Evolutionary conservation across 768 basidiomycete species (phyloP).

Genomic region (Lactifluus volemus): DNA sequence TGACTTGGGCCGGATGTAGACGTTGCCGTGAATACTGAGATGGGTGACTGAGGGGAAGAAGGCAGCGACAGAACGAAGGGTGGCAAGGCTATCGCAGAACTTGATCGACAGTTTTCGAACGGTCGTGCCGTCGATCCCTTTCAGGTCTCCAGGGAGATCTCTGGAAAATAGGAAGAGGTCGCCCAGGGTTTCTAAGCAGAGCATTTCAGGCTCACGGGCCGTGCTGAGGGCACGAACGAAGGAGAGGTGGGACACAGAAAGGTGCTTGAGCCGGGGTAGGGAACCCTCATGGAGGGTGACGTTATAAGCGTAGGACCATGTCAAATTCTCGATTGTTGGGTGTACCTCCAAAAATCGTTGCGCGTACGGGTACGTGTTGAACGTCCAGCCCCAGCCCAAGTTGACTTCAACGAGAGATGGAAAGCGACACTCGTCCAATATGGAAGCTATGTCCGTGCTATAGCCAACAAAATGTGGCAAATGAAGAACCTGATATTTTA

Average conservation of each 20-base stretch:
- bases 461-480: constrained; percentile 16
- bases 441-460: constrained; percentile 2
- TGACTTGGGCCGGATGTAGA: constrained; percentile 8
- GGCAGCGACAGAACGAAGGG: constrained; percentile 13
- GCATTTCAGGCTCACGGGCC: constrained; percentile 5
- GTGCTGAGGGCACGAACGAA: constrained; percentile 14
- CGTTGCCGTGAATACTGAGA: constrained; percentile 13
- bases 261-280: constrained; percentile 10
- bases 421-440: constrained; percentile 12
- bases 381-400: constrained; percentile 16
- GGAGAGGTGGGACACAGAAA: constrained; percentile 14
- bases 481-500: constrained; percentile 6
- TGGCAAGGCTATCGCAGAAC: constrained; percentile 15
- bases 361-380: constrained; percentile 12
- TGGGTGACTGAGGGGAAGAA: constrained; percentile 15
- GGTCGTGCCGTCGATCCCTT: constrained; percentile 6
- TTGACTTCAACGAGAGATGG: constrained; percentile 11
- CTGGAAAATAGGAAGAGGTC: constrained; percentile 17
- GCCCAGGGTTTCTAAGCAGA: constrained; percentile 11
- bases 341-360: constrained; percentile 15
- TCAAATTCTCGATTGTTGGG: constrained; percentile 13
- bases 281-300: constrained; percentile 1
- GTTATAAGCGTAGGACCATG: constrained; percentile 14
- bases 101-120: constrained; percentile 14
- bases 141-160: constrained; percentile 12